These are phyloP conservation scores for Quillaja saponaria DNA, from an alignment of 306 rosid genomes.

Conservation along the genomic window DNA sequence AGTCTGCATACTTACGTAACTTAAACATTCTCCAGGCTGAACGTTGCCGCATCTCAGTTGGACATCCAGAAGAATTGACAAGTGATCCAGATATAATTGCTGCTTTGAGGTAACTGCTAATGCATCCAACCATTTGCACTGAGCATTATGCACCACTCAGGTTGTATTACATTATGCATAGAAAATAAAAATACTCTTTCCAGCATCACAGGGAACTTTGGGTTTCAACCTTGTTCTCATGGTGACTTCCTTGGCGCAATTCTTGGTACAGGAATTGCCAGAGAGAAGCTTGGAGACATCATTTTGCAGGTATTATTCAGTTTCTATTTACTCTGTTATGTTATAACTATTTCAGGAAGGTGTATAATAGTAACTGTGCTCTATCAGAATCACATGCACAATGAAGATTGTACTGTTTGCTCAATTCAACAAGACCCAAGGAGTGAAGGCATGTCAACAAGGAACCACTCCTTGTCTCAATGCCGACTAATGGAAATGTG, in stretches of 20 bases:
- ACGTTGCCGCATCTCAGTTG: slow-evolving; percentile 87
- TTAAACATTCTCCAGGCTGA: slow-evolving; percentile 63
- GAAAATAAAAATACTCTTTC: slow-evolving; percentile 34
- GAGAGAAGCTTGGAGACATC: slow-evolving; percentile 88
- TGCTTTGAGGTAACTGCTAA: slow-evolving; percentile 66
- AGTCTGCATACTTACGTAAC: slow-evolving; percentile 22
- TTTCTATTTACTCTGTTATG: slow-evolving; percentile 3
- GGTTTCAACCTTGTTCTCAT: slow-evolving; percentile 76
- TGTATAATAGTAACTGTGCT: slow-evolving; percentile 16
- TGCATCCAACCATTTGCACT: no score
- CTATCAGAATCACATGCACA: no score
- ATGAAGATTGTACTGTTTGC: neutral
- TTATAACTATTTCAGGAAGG: neutral
- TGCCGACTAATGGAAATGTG: slow-evolving; percentile 3
- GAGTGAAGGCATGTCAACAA: slow-evolving; percentile 3
- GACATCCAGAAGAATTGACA: slow-evolving; percentile 70
- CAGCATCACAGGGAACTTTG: slow-evolving; percentile 85
- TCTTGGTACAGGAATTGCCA: slow-evolving; percentile 81
- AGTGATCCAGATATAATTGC: slow-evolving; percentile 84
- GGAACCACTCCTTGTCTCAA: slow-evolving; percentile 9
- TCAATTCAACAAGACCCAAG: slow-evolving; percentile 5
- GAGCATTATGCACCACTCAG: no score
- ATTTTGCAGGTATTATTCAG: slow-evolving; percentile 65
- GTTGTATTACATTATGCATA: no score
- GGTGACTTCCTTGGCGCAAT: slow-evolving; percentile 91